These are phyloP conservation scores for Termitomyces sp. DNA, from an alignment of 768 basidiomycete species.

Conservation along the genomic window DNA sequence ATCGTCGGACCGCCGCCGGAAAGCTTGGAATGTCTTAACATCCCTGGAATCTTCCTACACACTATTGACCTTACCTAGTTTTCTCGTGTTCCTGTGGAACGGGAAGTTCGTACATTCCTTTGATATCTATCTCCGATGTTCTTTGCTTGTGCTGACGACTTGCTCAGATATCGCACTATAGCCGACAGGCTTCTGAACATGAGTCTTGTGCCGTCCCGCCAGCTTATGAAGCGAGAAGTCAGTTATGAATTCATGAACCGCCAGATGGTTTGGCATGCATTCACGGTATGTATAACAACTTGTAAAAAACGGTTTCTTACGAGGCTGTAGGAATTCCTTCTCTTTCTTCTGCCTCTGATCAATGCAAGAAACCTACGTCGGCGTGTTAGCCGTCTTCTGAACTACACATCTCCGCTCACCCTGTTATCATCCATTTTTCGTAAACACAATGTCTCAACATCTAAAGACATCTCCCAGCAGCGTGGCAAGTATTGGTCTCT, in stretches of 20 bases:
- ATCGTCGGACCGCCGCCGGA: slow-evolving; percentile 66
- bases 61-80: slow-evolving; percentile 63
- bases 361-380: slow-evolving; percentile 63
- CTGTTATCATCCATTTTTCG: slow-evolving; percentile 26
- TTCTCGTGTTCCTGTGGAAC: slow-evolving; percentile 79
- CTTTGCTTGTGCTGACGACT: neutral
- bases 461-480: slow-evolving; percentile 15
- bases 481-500: slow-evolving; percentile 68
- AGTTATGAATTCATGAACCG: slow-evolving; percentile 99
- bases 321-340: slow-evolving; percentile 76
- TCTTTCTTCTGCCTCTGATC: slow-evolving; percentile 87
- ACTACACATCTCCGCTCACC: slow-evolving; percentile 22
- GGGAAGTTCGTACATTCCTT: slow-evolving; percentile 49
- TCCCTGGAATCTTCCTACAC: slow-evolving; percentile 64
- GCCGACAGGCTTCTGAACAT: slow-evolving; percentile 75
- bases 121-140: neutral
- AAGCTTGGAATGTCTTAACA: slow-evolving; percentile 65
- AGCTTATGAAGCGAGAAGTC: slow-evolving; percentile 72
- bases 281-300: slow-evolving; percentile 64
- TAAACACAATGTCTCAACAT: slow-evolving; percentile 7
- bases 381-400: slow-evolving; percentile 35
- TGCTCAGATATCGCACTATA: slow-evolving; percentile 74
- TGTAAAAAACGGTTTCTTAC: slow-evolving; percentile 5
- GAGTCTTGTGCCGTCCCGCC: slow-evolving; percentile 65
- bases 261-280: slow-evolving; percentile 99